Conservation (phyloP, 129 eudicot genomes). For the Centrapalus pauciflorus region DNA sequence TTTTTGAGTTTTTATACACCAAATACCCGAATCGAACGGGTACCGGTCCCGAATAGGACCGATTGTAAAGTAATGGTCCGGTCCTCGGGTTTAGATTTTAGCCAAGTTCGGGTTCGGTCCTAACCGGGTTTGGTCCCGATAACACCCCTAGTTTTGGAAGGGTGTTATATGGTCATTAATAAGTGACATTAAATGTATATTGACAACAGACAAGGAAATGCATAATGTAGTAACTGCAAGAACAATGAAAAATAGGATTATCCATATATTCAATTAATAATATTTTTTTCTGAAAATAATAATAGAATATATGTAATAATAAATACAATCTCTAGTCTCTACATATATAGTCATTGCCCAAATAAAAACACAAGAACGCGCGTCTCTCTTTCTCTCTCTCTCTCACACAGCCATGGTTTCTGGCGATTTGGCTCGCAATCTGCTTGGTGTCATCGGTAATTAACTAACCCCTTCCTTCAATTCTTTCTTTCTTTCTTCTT, state of each 20-base stretch:
- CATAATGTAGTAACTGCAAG: slow-evolving; percentile 7
- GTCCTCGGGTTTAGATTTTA: no score
- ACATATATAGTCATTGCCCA: slow-evolving; percentile 14
- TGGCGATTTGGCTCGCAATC: slow-evolving; percentile 40
- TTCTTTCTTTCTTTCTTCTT: neutral
- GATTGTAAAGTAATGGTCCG: no score
- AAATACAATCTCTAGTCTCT: slow-evolving; percentile 19
- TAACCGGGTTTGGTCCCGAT: no score
- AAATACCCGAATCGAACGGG: no score
- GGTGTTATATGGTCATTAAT: neutral
- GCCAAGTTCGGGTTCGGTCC: no score
- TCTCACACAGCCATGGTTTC: slow-evolving; percentile 33
- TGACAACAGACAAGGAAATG: neutral
- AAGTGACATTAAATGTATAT: neutral
- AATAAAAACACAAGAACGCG: neutral
- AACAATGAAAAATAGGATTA: neutral
- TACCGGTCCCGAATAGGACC: no score
- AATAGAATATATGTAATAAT: slow-evolving; percentile 12
- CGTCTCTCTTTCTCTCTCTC: slow-evolving; percentile 4
- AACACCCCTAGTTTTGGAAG: no score
- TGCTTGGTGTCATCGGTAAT: slow-evolving; percentile 56
- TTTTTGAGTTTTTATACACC: no score
- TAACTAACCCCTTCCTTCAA: neutral
- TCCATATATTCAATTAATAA: neutral
- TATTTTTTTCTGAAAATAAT: neutral